These are phyloP conservation scores for Rhodotorula sp. DNA, from an alignment of 1,284 basidiomycete species.

Conservation along the genomic window DNA sequence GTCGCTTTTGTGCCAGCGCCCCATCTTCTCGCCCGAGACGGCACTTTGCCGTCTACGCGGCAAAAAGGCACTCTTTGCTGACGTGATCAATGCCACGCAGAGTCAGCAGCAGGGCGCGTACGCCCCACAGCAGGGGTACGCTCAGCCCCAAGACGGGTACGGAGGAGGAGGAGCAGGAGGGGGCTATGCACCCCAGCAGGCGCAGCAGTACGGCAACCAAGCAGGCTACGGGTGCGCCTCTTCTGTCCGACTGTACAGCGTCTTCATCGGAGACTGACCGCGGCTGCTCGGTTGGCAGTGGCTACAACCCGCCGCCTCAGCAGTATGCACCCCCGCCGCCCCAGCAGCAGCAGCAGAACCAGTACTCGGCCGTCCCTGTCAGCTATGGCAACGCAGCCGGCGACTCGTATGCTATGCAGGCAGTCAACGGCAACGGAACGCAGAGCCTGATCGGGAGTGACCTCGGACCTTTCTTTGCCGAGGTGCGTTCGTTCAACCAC, in stretches of 20 bases:
- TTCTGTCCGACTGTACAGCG: too few relatives aligned
- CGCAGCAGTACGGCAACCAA: not conserved
- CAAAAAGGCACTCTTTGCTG: not conserved
- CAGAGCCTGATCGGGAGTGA: constrained; percentile 23
- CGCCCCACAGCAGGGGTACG: constrained; percentile 6
- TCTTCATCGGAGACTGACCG: not conserved
- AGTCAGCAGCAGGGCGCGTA: constrained; percentile 16
- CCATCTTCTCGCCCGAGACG: not conserved
- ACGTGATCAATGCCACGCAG: constrained; percentile 4
- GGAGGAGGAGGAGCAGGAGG: constrained; percentile 24
- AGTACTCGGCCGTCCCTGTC: constrained; percentile 17
- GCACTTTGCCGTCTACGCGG: not conserved
- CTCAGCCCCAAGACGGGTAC: constrained; percentile 20
- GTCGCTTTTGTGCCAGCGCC: not conserved
- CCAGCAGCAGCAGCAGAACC: not conserved
- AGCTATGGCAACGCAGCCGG: constrained; percentile 6
- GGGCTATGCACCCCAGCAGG: constrained; percentile 15
- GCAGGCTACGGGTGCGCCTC: not conserved
- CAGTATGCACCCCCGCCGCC: constrained; percentile 12
- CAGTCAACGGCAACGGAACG: constrained; percentile 18
- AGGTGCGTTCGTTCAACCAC: constrained; percentile 20
- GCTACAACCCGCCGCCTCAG: constrained; percentile 7
- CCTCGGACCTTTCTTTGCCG: constrained; percentile 37
- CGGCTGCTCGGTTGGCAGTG: not conserved
- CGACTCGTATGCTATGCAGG: constrained; percentile 29